phyloP scores from a whole-genome alignment of 768 basidiomycete species.

The Porpolomopsis calyptriformis region DNA sequence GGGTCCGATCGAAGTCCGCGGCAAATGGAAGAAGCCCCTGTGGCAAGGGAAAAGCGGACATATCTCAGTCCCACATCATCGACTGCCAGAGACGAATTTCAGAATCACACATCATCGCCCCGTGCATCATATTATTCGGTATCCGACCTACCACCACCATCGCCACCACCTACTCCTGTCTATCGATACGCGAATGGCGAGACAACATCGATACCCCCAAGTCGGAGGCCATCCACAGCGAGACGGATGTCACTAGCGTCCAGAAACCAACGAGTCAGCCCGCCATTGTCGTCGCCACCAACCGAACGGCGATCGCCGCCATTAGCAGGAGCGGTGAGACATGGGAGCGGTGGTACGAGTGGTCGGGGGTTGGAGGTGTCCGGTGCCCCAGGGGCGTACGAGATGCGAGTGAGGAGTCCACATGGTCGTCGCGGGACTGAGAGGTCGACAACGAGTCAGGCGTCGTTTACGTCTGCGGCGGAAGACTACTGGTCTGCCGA shows the following conservation, averaged over 20 bases:
- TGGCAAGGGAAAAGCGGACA: slow-evolving; percentile 17
- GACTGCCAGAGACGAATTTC: slow-evolving; percentile 8
- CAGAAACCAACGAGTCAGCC: background rate
- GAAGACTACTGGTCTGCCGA: slow-evolving; percentile 32
- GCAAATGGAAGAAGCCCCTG: slow-evolving; percentile 3
- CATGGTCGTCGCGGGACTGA: slow-evolving; percentile 15
- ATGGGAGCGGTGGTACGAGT: background rate
- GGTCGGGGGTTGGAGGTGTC: background rate
- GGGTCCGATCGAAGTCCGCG: no score
- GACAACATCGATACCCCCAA: slow-evolving; percentile 33
- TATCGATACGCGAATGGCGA: slow-evolving; percentile 39
- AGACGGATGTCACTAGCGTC: background rate
- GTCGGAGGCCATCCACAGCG: slow-evolving; percentile 20
- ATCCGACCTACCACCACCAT: slow-evolving; percentile 52
- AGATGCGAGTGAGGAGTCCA: slow-evolving; percentile 30
- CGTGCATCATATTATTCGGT: slow-evolving; percentile 60
- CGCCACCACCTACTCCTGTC: slow-evolving; percentile 45
- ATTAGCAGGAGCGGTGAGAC: slow-evolving; percentile 11
- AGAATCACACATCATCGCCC: slow-evolving; percentile 24
- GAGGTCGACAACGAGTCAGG: slow-evolving; percentile 29
- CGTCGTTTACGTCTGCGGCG: slow-evolving; percentile 34
- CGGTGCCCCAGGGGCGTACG: slow-evolving; percentile 22
- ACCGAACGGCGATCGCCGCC: slow-evolving; percentile 10
- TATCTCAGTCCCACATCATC: slow-evolving; percentile 4
- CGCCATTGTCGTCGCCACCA: slow-evolving; percentile 18